phyloP scores from a whole-genome alignment of 2,329 filamentous ascomycete species.

The Aspergillus tamarii region DNA sequence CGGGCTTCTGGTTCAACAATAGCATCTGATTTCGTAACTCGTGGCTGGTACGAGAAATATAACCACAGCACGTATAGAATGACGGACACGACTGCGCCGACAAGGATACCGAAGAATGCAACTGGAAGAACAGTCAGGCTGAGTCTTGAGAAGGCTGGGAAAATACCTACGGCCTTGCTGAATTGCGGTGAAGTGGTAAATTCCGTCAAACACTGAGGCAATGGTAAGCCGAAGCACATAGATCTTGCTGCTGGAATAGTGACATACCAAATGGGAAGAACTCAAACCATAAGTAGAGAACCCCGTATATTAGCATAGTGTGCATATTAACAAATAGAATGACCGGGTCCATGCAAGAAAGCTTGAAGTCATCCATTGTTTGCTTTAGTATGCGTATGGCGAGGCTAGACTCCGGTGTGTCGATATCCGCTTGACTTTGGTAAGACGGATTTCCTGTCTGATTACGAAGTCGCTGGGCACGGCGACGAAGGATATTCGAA shows the following conservation, averaged over 20 bases:
- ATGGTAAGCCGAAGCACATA: background rate
- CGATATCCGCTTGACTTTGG: conserved; percentile 8
- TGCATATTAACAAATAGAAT: conserved; percentile 19
- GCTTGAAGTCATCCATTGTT: conserved; percentile 25
- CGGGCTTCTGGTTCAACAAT: conserved; percentile 17
- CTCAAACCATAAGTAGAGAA: conserved; percentile 26
- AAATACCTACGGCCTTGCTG: conserved; percentile 11
- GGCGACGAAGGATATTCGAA: conserved; percentile 18
- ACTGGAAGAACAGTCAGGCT: background rate
- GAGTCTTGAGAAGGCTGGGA: background rate
- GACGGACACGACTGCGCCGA: conserved; percentile 14
- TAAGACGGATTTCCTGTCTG: conserved; percentile 16
- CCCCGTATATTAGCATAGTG: conserved; percentile 23
- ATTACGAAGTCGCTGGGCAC: conserved; percentile 13
- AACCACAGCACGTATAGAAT: conserved; percentile 16
- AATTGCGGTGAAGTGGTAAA: conserved; percentile 14
- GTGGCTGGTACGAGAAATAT: conserved; percentile 17
- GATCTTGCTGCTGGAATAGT: background rate
- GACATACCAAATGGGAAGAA: conserved; percentile 23
- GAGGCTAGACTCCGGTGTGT: background rate
- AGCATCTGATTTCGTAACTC: background rate
- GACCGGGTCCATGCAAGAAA: conserved; percentile 16
- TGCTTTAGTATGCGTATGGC: background rate
- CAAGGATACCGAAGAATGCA: conserved; percentile 19
- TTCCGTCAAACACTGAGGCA: conserved; percentile 16